phyloP scores from a whole-genome alignment of 1,284 basidiomycete species.

The Tranzscheliella williamsii region DNA sequence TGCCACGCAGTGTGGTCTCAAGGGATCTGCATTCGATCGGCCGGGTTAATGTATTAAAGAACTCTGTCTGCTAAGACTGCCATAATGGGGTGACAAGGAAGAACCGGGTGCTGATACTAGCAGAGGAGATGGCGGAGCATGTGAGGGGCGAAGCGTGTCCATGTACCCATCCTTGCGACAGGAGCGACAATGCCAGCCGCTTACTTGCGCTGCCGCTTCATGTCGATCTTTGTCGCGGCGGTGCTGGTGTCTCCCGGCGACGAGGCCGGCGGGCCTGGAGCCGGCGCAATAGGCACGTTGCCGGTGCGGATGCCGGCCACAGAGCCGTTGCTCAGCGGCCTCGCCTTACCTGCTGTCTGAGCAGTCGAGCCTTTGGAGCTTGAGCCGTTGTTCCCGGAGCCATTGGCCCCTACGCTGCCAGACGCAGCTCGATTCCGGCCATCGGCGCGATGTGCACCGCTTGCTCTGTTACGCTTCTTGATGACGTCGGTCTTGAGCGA shows the following conservation, averaged over 20 bases:
- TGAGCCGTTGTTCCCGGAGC: constrained; percentile 14
- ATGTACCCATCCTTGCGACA: too few species aligned
- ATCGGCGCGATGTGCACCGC: constrained; percentile 25
- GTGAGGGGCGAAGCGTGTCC: too few species aligned
- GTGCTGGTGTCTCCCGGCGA: constrained; percentile 27
- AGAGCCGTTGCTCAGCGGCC: constrained; percentile 14
- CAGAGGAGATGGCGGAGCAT: too few species aligned
- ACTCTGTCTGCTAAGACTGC: too few species aligned
- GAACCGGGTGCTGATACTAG: too few species aligned
- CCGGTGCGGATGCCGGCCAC: constrained; percentile 32
- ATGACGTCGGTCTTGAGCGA: constrained; percentile 96
- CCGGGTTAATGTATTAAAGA: too few species aligned
- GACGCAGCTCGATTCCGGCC: constrained; percentile 12
- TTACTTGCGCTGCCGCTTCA: constrained; percentile 36
- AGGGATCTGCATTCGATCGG: too few species aligned
- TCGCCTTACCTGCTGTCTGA: not conserved
- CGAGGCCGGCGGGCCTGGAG: constrained; percentile 31
- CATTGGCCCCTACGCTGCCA: constrained; percentile 4
- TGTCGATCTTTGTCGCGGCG: constrained; percentile 22
- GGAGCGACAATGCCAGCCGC: too few species aligned
- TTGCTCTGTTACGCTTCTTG: constrained; percentile 74
- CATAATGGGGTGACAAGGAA: too few species aligned
- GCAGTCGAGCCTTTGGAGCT: constrained; percentile 1
- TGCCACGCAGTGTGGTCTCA: too few species aligned
- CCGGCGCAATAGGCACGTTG: constrained; percentile 38